phyloP scores from a whole-genome alignment of 2,329 filamentous ascomycete species.

The Cadophora malorum region DNA sequence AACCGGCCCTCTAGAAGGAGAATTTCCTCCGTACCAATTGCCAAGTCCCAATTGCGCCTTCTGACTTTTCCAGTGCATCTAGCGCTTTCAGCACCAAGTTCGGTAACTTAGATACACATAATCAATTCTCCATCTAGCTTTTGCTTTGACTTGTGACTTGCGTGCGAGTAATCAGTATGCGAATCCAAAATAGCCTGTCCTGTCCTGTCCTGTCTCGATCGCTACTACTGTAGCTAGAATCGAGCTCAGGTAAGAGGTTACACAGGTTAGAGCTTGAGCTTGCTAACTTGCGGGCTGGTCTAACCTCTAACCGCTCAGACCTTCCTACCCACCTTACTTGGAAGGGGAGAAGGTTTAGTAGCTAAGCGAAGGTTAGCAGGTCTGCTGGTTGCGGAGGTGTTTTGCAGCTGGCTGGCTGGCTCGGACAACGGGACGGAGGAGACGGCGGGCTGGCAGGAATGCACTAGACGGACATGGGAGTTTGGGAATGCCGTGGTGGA shows the following conservation, averaged over 20 bases:
- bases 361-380: background rate
- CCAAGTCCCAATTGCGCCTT: too few relatives aligned
- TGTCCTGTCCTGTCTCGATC: background rate
- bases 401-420: background rate
- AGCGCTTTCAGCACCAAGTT: too few relatives aligned
- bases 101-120: too few relatives aligned
- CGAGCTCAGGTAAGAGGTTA: too few relatives aligned
- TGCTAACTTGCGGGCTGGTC: background rate
- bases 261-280: too few relatives aligned
- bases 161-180: too few relatives aligned
- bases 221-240: too few relatives aligned
- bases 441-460: background rate
- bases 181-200: background rate
- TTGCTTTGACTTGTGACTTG: too few relatives aligned
- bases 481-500: constrained; percentile 11
- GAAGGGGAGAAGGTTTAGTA: background rate
- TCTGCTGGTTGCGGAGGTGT: background rate
- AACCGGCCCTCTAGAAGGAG: background rate
- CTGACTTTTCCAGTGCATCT: too few relatives aligned
- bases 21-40: too few relatives aligned
- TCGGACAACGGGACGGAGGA: constrained; percentile 9
- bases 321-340: background rate
- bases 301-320: background rate
- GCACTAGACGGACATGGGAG: background rate
- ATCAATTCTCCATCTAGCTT: too few relatives aligned